A percentile compares a stretch with the other conserved stretches of the same genome.
phyloP scores from a whole-genome alignment of 148 eudicot genomes.

The Rhododendron molle region DNA sequence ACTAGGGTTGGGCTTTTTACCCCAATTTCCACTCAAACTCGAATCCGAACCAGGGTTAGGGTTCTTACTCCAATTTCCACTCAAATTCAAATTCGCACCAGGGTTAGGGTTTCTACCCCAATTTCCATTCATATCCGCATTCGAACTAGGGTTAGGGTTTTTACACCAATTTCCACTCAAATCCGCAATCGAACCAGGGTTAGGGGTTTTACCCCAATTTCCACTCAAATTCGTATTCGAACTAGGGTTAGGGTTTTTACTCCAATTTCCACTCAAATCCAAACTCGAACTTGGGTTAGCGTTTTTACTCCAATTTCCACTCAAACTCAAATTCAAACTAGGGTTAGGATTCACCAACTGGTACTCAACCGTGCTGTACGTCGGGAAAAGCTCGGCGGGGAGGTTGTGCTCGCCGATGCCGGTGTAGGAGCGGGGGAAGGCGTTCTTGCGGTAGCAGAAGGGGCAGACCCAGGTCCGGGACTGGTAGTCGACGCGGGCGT shows the following conservation, averaged over 20 bases:
- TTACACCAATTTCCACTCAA: conserved; percentile 11
- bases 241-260: conserved; percentile 18
- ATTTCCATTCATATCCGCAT: conserved; percentile 12
- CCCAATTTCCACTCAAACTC: conserved; percentile 12
- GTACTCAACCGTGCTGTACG: conserved; percentile 82
- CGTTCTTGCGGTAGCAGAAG: conserved; percentile 60
- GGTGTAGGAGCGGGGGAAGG: conserved; percentile 59
- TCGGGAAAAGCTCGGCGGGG: conserved; percentile 94
- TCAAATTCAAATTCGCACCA: conserved; percentile 8
- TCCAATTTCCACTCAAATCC: not conserved
- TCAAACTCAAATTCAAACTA: conserved; percentile 9
- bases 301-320: conserved; percentile 21
- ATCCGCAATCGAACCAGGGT: conserved; percentile 7
- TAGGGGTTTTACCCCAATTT: conserved; percentile 25
- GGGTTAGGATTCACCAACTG: conserved; percentile 30
- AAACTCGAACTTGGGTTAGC: conserved; percentile 10
- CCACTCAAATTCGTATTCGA: conserved; percentile 8
- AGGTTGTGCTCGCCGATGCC: conserved; percentile 67
- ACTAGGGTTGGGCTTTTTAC: conserved; percentile 19
- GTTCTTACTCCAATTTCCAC: conserved; percentile 15
- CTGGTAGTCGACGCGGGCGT: conserved; percentile 75
- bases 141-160: conserved; percentile 14
- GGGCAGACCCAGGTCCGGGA: conserved; percentile 88
- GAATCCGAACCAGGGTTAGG: conserved; percentile 9
- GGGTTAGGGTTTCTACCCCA: conserved; percentile 21